Conservation (phyloP, 2,329 filamentous ascomycete genomes). For the Pseudofabraea citricarpa region DNA sequence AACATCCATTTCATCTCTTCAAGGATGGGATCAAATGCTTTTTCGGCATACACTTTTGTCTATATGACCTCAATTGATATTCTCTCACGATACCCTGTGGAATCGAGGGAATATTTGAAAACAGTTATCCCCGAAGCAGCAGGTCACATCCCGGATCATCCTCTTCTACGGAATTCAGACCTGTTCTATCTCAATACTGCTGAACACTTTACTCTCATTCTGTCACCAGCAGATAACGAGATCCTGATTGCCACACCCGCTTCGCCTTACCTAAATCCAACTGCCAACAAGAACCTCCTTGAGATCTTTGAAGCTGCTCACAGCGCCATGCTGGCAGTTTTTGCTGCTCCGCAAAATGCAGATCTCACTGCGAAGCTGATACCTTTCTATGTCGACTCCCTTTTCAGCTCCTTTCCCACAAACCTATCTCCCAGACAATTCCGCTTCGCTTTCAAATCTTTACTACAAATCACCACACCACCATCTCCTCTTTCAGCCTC, state of each 20-base stretch:
- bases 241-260: slow-evolving; percentile 56
- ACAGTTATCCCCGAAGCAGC: slow-evolving; percentile 23
- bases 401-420: slow-evolving; percentile 62
- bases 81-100: slow-evolving; percentile 53
- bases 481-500: slow-evolving; percentile 56
- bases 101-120: slow-evolving; percentile 53
- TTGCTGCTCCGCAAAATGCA: slow-evolving; percentile 60
- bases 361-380: slow-evolving; percentile 56
- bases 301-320: slow-evolving; percentile 70
- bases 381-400: slow-evolving; percentile 63
- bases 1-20: slow-evolving; percentile 66
- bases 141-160: slow-evolving; percentile 57
- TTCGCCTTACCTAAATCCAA: slow-evolving; percentile 55
- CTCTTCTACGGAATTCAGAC: slow-evolving; percentile 60
- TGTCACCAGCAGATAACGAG: slow-evolving; percentile 52
- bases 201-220: slow-evolving; percentile 60
- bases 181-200: slow-evolving; percentile 70
- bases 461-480: slow-evolving; percentile 61
- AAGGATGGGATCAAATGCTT: slow-evolving; percentile 57
- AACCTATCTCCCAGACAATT: slow-evolving; percentile 66
- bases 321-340: slow-evolving; percentile 63
- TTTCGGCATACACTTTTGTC: slow-evolving; percentile 67
- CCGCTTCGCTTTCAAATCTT: slow-evolving; percentile 63
- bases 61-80: slow-evolving; percentile 66
- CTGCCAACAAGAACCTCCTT: slow-evolving; percentile 39